Evolutionary conservation across 768 basidiomycete species (phyloP), one percentile per base, ranked within the genome.

Genomic region (Boletus sp.): DNA sequence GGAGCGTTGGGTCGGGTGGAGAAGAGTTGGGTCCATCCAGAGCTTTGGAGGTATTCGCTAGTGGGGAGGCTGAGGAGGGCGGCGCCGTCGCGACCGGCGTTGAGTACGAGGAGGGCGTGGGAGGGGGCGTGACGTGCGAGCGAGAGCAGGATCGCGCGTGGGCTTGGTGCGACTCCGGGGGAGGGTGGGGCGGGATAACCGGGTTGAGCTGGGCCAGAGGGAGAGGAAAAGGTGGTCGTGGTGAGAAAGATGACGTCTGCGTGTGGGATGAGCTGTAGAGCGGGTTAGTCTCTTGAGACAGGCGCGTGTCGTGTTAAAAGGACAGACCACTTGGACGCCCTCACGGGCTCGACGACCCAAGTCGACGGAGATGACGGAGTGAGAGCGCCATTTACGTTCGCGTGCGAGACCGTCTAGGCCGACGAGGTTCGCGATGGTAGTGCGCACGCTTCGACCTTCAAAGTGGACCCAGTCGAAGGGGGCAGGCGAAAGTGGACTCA

Each of bases 401-500:
- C 85, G 80, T 5, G 90, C 89, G 33, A 93, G 81, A 10, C 90
- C 87, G 59, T 93, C 90, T 41, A 93, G 60, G 6, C 90, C 91
- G 30, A 82, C 77, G 30, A 93, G 81, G 64, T 93, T 93, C 60
- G 76, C 84, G 27, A 89, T 70, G 5, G 90, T 93, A 10, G 87
- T 90, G 69, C 87, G 89, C 32, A 88, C 83, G 0, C 82, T 86
- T 3, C 90, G 76, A 5, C 90, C 90, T 61, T 93, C 90, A 55
- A 93, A 88, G 63, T 93, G 90, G 7, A 93, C 71, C 88, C 90
- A 91, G 59, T 93, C 88, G 50, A 93, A 88, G 0, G 90, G 91
- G 0, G 90, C 88, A 0, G 85, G 85, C 46, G 82, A 85, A 56
- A 80, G 77, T 8, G 77, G 75, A 52, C 77, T 83, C 33, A 63